Percentiles rank a stretch among this genome's conserved stretches.
These are phyloP conservation scores for Sarcodon sp. DNA, from an alignment of 768 basidiomycete genomes.

Conservation along the genomic window DNA sequence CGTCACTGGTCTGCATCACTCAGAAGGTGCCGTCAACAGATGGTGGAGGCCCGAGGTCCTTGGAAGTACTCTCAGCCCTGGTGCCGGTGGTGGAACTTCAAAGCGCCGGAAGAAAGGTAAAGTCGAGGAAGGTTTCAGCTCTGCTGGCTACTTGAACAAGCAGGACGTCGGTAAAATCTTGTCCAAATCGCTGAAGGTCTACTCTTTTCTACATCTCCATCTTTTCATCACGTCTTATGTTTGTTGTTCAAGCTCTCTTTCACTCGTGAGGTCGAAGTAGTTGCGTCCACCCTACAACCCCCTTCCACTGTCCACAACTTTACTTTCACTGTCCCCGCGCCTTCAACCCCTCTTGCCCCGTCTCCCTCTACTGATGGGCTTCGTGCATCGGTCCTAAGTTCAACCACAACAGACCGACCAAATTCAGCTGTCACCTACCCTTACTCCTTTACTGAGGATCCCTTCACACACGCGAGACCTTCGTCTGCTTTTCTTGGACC, in stretches of 20 bases:
- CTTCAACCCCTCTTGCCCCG: constrained; percentile 64
- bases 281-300: constrained; percentile 90
- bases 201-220: constrained; percentile 4
- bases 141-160: constrained; percentile 70
- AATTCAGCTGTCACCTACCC: constrained; percentile 62
- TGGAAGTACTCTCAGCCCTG: constrained; percentile 77
- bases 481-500: constrained; percentile 75
- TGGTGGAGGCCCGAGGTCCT: constrained; percentile 92
- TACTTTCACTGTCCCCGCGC: constrained; percentile 74
- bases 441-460: constrained; percentile 66
- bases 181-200: constrained; percentile 81
- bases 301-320: constrained; percentile 89
- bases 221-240: constrained; percentile 3
- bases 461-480: constrained; percentile 54
- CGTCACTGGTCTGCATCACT: constrained; percentile 69
- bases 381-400: constrained; percentile 60
- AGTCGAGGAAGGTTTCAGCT: constrained; percentile 51
- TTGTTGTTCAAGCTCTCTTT: constrained; percentile 58
- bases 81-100: constrained; percentile 51
- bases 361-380: constrained; percentile 60
- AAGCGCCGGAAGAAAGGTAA: constrained; percentile 57
- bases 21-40: constrained; percentile 73
- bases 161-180: constrained; percentile 86
- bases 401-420: constrained; percentile 23
- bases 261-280: constrained; percentile 85